These are phyloP conservation scores for Thermomucor indicae-seudaticae DNA, from an alignment of 371 early-diverging fungal species.

Conservation along the genomic window DNA sequence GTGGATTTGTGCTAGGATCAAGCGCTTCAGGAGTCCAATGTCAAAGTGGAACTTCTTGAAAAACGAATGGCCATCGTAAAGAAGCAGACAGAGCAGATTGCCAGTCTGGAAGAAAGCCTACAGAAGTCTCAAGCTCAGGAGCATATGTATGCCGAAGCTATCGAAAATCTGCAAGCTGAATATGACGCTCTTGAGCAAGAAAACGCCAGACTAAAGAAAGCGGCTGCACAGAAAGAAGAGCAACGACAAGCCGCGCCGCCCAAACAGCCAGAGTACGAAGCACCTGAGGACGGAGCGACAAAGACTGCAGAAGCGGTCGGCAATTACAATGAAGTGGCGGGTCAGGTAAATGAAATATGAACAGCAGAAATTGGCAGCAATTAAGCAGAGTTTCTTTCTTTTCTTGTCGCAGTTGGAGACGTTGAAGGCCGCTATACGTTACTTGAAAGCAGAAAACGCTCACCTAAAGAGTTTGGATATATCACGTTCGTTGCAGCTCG, in stretches of 20 bases:
- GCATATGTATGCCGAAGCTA: slow-evolving; percentile 66
- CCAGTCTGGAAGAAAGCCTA: slow-evolving; percentile 57
- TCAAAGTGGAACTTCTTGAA: slow-evolving; percentile 77
- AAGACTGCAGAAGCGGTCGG: slow-evolving; percentile 5
- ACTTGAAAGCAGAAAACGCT: slow-evolving; percentile 78
- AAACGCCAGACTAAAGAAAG: slow-evolving; percentile 55
- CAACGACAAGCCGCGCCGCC: slow-evolving; percentile 34
- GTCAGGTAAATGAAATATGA: slow-evolving; percentile 1
- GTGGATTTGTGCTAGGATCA: slow-evolving; percentile 69
- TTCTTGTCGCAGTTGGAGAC: slow-evolving; percentile 48
- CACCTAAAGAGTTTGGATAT: slow-evolving; percentile 62
- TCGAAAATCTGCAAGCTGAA: slow-evolving; percentile 72
- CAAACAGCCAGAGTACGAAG: slow-evolving; percentile 21
- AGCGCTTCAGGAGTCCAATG: slow-evolving; percentile 65
- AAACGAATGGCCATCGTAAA: slow-evolving; percentile 68
- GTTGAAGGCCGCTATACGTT: slow-evolving; percentile 70
- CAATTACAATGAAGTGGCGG: slow-evolving; percentile 14
- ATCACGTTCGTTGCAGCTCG: slow-evolving; percentile 6
- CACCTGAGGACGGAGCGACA: slow-evolving; percentile 1
- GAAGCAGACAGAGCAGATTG: slow-evolving; percentile 67
- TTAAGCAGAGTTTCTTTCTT: background rate
- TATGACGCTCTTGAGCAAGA: slow-evolving; percentile 66
- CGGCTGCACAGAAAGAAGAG: slow-evolving; percentile 30
- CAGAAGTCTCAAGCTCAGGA: slow-evolving; percentile 58
- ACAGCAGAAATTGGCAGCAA: background rate